phyloP scores from a whole-genome alignment of 345 rosid species.

The Hibiscus mutabilis region DNA sequence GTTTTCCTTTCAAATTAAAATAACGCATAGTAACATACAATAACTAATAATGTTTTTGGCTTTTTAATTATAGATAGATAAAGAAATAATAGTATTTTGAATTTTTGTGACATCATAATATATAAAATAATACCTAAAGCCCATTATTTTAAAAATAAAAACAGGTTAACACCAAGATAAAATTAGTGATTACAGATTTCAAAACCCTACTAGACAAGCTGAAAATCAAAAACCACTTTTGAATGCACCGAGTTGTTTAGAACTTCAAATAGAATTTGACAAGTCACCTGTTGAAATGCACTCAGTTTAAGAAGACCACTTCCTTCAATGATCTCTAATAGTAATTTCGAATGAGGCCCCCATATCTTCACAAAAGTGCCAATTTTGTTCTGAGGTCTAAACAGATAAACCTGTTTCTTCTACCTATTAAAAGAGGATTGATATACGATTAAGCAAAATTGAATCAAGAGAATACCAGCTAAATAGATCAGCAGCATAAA shows the following conservation, averaged over 20 bases:
- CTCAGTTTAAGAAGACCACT: conserved; percentile 48
- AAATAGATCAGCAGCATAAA: neutral
- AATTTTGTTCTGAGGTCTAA: conserved; percentile 58
- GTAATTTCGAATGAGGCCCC: conserved; percentile 51
- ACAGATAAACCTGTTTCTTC: conserved; percentile 72
- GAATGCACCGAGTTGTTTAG: neutral
- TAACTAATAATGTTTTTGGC: no score
- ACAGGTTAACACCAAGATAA: no score
- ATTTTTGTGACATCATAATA: no score
- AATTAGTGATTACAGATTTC: conserved; percentile 47
- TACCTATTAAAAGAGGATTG: conserved; percentile 26
- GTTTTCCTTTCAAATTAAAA: no score
- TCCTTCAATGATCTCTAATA: conserved; percentile 46
- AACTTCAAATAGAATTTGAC: no score
- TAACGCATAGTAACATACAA: no score
- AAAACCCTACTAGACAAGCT: conserved; percentile 88
- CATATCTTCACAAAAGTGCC: conserved; percentile 58
- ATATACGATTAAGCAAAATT: neutral
- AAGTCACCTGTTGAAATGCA: conserved; percentile 23
- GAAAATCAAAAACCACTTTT: conserved; percentile 47
- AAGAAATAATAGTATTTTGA: no score
- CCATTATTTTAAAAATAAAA: no score
- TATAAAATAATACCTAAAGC: no score
- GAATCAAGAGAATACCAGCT: neutral
- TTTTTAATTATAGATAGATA: no score